These are phyloP conservation scores for Pelargonium fulgidum DNA, from an alignment of 441 rosid species.

Conservation along the genomic window DNA sequence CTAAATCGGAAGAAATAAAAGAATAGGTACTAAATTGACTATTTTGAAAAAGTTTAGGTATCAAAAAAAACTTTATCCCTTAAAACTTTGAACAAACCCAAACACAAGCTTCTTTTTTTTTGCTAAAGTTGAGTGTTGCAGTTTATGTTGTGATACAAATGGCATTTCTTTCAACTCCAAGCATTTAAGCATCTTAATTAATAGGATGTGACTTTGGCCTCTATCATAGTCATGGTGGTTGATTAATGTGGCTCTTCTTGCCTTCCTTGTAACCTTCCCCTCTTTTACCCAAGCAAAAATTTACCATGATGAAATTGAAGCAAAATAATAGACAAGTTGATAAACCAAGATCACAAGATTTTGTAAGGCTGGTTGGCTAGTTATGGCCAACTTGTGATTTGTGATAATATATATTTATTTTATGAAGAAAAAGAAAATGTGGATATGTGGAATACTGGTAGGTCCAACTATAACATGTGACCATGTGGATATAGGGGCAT, in stretches of 20 bases:
- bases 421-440: neutral
- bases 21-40: too few relatives aligned
- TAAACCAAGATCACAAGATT: neutral
- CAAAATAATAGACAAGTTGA: neutral
- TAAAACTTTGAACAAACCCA: too few relatives aligned
- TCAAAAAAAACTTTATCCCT: too few relatives aligned
- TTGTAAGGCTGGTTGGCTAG: neutral
- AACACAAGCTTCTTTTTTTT: neutral
- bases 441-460: slow-evolving; percentile 1
- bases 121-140: neutral
- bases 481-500: slow-evolving; percentile 7
- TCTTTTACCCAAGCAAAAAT: neutral
- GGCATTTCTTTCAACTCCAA: neutral
- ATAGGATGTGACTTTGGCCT: neutral
- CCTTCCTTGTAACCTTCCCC: neutral
- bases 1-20: too few relatives aligned
- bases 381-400: neutral
- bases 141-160: neutral
- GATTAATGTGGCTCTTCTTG: neutral
- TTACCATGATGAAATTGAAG: neutral
- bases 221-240: neutral
- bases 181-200: neutral
- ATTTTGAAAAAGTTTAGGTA: too few relatives aligned
- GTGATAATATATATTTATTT: neutral
- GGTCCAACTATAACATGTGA: slow-evolving; percentile 11